Base-by-base conservation (phyloP, 768 basidiomycete species). In the Xerocomellus intermedius region DNA sequence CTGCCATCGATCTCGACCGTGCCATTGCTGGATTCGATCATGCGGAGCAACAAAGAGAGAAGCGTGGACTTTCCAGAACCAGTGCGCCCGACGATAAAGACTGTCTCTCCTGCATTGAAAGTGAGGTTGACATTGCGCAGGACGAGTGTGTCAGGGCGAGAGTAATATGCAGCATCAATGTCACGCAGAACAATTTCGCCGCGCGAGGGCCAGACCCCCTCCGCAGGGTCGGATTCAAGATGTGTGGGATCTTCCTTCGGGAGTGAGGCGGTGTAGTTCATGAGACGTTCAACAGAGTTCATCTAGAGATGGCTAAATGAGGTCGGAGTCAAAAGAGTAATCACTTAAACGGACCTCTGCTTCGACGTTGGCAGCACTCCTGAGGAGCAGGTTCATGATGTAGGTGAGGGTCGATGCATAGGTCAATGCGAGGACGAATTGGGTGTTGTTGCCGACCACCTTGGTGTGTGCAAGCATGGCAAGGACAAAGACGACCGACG, bases 81-180 rank as follows among this genome's bases (percentile, higher is more conserved):
- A 2, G 86, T 88, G 19, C 82, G 81, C 43, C 89, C 89, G 52
- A 89, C 89, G 59, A 91, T 83, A 71, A 89, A 90, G 84, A 90
- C 47, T 0, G 79, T 88, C 64, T 91, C 89, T 6, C 77, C 73
- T 1, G 85, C 77, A 16, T 85, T 84, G 32, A 91, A 75, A 73
- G 84, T 89, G 42, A 90, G 74, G 39, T 75, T 77, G 54, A 89
- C 79, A 61, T 85, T 75, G 35, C 71, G 66, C 32, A 91, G 75
- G 24, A 84, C 86, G 17, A 80, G 79, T 35, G 80, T 73, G 39
- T 80, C 79, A 5, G 87, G 84, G 21, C 87, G 81, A 2, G 87
- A 85, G 10, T 89, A 87, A 62, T 91, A 91, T 28, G 83, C 77
- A 63, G 89, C 89, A 2, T 81, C 76, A 56, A 91, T 77, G 57